Percentiles rank a stretch among this genome's conserved stretches.
Conservation (phyloP, 768 basidiomycete species). For the Leccinum truebloodii region DNA sequence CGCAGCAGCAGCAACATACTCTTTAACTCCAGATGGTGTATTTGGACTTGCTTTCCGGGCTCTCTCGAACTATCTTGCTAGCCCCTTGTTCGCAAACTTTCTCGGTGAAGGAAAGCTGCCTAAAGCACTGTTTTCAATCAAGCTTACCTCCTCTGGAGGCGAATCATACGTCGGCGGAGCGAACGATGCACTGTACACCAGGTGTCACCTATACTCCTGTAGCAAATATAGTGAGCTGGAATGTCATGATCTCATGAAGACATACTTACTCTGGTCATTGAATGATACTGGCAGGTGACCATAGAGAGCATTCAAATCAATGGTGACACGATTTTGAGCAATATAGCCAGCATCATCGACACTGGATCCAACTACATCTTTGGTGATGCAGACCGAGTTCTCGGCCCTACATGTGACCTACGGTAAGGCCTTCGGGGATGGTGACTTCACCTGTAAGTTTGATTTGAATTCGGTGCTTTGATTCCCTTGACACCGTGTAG, state of each 20-base stretch:
- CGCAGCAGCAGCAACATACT: constrained; percentile 10
- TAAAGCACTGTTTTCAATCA: constrained; percentile 27
- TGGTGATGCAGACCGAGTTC: constrained; percentile 9
- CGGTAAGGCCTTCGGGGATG: constrained; percentile 19
- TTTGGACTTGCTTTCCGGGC: constrained; percentile 34
- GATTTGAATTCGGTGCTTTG: neutral
- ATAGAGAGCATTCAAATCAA: constrained; percentile 11
- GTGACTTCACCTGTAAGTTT: constrained; percentile 32
- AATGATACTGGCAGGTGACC: constrained; percentile 18
- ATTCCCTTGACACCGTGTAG: constrained; percentile 1
- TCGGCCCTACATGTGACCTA: neutral
- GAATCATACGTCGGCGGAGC: constrained; percentile 45
- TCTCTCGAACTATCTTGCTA: constrained; percentile 26
- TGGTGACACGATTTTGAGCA: constrained; percentile 1
- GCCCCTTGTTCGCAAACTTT: constrained; percentile 33
- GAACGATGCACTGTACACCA: constrained; percentile 38
- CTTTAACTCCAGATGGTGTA: constrained; percentile 13
- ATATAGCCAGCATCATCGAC: constrained; percentile 15
- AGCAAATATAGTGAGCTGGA: constrained; percentile 20
- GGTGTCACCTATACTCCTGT: constrained; percentile 39
- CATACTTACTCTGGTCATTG: neutral
- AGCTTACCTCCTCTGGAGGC: constrained; percentile 19
- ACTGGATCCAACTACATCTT: constrained; percentile 22
- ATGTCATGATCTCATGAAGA: neutral
- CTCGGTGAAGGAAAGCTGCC: constrained; percentile 16